phyloP scores from a whole-genome alignment of 805 yeast species.

The Cyberlindnera mycetangii region DNA sequence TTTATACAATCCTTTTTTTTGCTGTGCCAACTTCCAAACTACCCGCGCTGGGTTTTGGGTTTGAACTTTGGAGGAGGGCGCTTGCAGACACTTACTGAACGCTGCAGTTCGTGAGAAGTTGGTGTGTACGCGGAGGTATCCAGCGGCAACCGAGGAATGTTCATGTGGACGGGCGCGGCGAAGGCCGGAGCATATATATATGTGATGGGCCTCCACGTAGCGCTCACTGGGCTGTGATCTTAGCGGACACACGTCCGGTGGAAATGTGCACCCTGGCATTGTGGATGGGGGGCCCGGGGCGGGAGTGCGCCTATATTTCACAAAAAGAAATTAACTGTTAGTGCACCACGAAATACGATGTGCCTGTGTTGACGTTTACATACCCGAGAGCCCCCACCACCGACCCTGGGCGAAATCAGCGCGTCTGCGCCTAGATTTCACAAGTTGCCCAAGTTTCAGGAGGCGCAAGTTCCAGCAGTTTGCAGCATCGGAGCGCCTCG shows the following conservation, averaged over 20 bases:
- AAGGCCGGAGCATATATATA: neutral
- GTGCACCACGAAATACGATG: constrained; percentile 8
- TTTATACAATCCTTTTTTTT: constrained; percentile 5
- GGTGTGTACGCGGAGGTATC: constrained; percentile 3
- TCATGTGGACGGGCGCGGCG: neutral
- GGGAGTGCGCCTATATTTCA: constrained; percentile 2
- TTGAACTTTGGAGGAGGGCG: neutral
- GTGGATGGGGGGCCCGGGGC: neutral
- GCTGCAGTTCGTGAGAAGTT: constrained; percentile 6
- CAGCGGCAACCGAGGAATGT: constrained; percentile 2
- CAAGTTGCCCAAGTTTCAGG: neutral
- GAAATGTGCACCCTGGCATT: constrained; percentile 3
- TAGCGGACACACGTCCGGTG: neutral
- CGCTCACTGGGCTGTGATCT: neutral
- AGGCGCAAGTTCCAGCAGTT: neutral
- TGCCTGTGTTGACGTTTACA: constrained; percentile 8
- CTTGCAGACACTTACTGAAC: constrained; percentile 9
- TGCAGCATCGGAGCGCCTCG: neutral
- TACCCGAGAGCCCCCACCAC: neutral
- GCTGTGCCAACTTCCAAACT: constrained; percentile 4
- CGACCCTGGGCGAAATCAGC: neutral
- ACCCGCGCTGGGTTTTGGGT: constrained; percentile 3
- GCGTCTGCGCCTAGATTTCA: neutral
- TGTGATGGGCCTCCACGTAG: too few relatives aligned
- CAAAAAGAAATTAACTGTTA: constrained; percentile 5